Evolutionary conservation across 768 basidiomycete species (phyloP).

Genomic region (Boletus eberwhitei): DNA sequence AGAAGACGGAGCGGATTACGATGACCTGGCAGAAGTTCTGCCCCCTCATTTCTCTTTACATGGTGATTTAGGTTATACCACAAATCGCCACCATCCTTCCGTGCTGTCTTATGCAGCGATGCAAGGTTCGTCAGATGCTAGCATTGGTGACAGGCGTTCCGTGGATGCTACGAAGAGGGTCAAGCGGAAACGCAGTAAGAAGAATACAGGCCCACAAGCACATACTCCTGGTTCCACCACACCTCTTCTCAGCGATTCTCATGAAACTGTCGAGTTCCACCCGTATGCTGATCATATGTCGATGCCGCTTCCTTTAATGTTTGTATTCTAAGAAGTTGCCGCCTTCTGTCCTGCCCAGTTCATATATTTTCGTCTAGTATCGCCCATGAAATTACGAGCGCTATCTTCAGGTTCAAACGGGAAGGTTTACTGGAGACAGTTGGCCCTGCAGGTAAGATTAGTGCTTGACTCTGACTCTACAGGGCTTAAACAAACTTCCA

Average conservation of each 20-base stretch:
- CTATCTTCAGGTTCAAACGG: slow-evolving; percentile 70
- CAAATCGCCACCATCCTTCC: slow-evolving; percentile 30
- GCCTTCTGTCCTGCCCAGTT: neutral
- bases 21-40: slow-evolving; percentile 65
- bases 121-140: slow-evolving; percentile 28
- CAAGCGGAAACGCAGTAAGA: slow-evolving; percentile 69
- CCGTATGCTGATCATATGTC: slow-evolving; percentile 54
- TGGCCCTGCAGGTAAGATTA: slow-evolving; percentile 72
- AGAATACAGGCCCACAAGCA: slow-evolving; percentile 29
- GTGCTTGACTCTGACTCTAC: neutral
- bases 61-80: slow-evolving; percentile 42
- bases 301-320: slow-evolving; percentile 82
- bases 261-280: slow-evolving; percentile 60
- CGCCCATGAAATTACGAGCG: slow-evolving; percentile 72
- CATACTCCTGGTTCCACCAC: slow-evolving; percentile 40
- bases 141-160: slow-evolving; percentile 17
- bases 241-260: slow-evolving; percentile 58
- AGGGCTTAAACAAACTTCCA: slow-evolving; percentile 1
- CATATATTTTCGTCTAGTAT: slow-evolving; percentile 44
- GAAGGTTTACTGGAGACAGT: slow-evolving; percentile 85
- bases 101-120: slow-evolving; percentile 42
- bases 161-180: slow-evolving; percentile 65
- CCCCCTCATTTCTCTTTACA: slow-evolving; percentile 56
- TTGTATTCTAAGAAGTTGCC: slow-evolving; percentile 21
- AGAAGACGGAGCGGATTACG: slow-evolving; percentile 70